A percentile compares a stretch with the other conserved stretches of the same genome.
Evolutionary conservation across 1,284 basidiomycete species (phyloP).

Genomic region (Pseudozyma thailandica): DNA sequence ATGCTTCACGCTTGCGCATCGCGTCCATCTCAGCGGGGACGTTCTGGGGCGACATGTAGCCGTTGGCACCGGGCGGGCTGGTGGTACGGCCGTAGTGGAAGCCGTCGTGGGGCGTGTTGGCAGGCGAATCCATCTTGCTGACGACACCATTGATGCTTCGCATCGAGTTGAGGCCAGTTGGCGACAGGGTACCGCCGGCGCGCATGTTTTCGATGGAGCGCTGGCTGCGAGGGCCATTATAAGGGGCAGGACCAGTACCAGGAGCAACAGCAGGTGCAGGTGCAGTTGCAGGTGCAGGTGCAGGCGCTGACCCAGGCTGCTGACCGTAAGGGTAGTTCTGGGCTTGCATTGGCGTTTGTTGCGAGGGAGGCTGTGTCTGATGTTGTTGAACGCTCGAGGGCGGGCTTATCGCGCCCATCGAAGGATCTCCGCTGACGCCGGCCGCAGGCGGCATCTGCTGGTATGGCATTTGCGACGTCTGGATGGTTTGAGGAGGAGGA

Average conservation of each 20-base stretch:
- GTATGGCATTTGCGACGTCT: constrained; percentile 17
- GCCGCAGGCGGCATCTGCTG: constrained; percentile 17
- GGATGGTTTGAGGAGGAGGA: background rate
- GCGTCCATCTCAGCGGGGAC: constrained; percentile 76
- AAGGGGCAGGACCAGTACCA: constrained; percentile 23
- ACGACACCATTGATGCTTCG: constrained; percentile 53
- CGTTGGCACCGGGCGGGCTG: constrained; percentile 35
- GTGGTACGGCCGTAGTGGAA: constrained; percentile 58
- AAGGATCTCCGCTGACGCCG: constrained; percentile 16
- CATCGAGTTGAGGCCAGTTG: constrained; percentile 44
- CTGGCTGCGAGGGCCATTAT: constrained; percentile 55
- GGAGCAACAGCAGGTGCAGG: constrained; percentile 1
- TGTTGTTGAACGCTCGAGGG: constrained; percentile 31
- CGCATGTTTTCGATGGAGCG: constrained; percentile 60
- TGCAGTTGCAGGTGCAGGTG: no score
- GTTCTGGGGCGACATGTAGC: constrained; percentile 40
- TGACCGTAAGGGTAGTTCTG: constrained; percentile 25
- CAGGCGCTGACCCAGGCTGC: constrained; percentile 15
- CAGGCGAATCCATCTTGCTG: constrained; percentile 49
- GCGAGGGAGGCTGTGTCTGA: constrained; percentile 14
- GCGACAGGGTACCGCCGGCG: constrained; percentile 43
- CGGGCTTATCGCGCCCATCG: constrained; percentile 19
- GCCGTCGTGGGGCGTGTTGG: constrained; percentile 47
- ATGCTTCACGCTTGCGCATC: constrained; percentile 80
- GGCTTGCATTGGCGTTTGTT: constrained; percentile 17